Base-by-base conservation (phyloP, 1,284 basidiomycete genomes). In the Ceratobasidium sp. region DNA sequence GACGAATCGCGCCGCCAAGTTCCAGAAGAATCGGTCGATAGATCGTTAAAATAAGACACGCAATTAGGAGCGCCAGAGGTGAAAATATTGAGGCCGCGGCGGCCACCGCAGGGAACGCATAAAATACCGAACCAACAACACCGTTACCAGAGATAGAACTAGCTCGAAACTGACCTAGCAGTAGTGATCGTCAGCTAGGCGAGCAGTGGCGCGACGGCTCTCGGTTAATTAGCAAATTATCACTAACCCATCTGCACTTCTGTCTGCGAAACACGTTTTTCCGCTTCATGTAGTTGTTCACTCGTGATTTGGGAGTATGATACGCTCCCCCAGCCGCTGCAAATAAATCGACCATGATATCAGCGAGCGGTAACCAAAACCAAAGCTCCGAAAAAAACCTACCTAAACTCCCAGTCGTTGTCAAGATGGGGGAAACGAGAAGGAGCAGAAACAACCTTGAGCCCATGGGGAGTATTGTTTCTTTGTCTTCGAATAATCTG, bases 21-120 rank as follows among this genome's bases (percentile, higher is more conserved):
- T 92, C 91, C 75, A 87, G 83, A 86, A 92, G 87, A 52, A 92
- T 84, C 3, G 90, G 91, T 23, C 89, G 85, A 87, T 89, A 92
- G 26, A 91, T 78, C 76, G 89, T 88, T 2, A 91, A 78, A 1
- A 88, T 83, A 21, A 88, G 78, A 0, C 87, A 86, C 0, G 89
- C 87, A 35, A 88, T 78, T 46, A 90, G 83, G 52, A 92, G 80
- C 21, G 89, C 88, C 41, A 92, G 84, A 0, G 91, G 91, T 4
- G 91, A 91, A 76, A 87, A 90, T 44, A 88, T 82, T 44, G 87
- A 85, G 7, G 86, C 84, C 16, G 86, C 85, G 0, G 83, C 85
- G 21, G 89, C 84, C 1, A 91, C 87, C 0, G 86, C 86, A 14
- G 91, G 91, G 46, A 92, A 81, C 0, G 89, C 86, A 76, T 92